Evolutionary conservation across 768 basidiomycete genomes (phyloP).

Genomic region (Paxillus involutus): DNA sequence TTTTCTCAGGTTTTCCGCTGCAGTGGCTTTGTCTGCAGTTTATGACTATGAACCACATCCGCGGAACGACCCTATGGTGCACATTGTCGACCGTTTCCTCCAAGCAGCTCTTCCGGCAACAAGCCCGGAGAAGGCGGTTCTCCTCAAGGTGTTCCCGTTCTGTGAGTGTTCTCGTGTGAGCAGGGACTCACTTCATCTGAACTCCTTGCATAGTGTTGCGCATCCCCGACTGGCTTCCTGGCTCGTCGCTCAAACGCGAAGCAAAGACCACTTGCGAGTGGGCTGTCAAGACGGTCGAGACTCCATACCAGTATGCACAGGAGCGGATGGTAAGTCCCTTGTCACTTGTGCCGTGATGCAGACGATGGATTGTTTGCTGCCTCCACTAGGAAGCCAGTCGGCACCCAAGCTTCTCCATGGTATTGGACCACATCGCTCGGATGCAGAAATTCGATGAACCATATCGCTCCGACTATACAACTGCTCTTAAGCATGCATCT

Average conservation of each 20-base stretch:
- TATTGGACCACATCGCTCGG: constrained; percentile 10
- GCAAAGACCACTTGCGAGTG: neutral
- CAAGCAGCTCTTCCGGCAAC: neutral
- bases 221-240: constrained; percentile 19
- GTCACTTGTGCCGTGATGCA: neutral
- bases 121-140: neutral
- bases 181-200: neutral
- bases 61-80: constrained; percentile 6
- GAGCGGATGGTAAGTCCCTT: constrained; percentile 23
- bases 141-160: constrained; percentile 9
- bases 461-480: constrained; percentile 1
- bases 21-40: neutral
- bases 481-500: constrained; percentile 12
- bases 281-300: constrained; percentile 3
- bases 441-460: constrained; percentile 16
- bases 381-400: neutral
- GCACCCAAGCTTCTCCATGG: constrained; percentile 5
- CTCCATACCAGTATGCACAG: constrained; percentile 18
- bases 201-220: constrained; percentile 12
- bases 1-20: too few relatives aligned
- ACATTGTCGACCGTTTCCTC: neutral
- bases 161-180: neutral
- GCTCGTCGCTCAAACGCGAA: constrained; percentile 3
- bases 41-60: constrained; percentile 4
- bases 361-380: neutral